Base-by-base conservation (phyloP, 495 filamentous ascomycete species). In the Lasiosphaeria hispida region DNA sequence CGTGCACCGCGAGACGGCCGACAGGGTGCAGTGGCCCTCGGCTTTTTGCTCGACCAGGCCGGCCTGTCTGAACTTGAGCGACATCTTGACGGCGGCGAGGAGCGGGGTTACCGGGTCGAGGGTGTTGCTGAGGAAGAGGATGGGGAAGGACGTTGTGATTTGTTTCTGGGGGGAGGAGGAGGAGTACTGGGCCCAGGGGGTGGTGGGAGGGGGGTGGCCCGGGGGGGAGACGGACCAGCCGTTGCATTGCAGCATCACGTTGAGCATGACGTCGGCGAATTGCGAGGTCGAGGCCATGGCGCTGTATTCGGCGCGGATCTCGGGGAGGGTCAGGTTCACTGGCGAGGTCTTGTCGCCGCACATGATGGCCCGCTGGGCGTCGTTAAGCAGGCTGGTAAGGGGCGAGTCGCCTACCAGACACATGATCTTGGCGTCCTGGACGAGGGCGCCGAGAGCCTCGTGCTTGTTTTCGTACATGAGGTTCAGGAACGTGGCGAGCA, bases 101-200 rank as follows among this genome's bases (percentile, higher is more conserved):
- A 86, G 64, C 4, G 84, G 78, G 0, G 83, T 85, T 35, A 87
- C 84, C 0, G 85, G 86, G 49, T 89, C 85, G 11, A 78, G 68
- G 0, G 72, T 76, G 63, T 82, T 87, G 48, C 76, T 79, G 2
- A 87, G 67, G 53, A 89, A 81, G 10, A 89, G 69, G 36, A 89
- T 61, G 0, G 85, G 85, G 59, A 82, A 78, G 0, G 77, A 72
- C 4, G 83, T 85, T 13, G 76, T 63, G 57, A 79, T 75, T 13
- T 69, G 63, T 4, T 37, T 50, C 10, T 17, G 11, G 3, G 18
- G 2, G 18, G 10, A 0, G 17, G 7, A 15, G 3, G 18, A 2
- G 18, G 10, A 0, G 17, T 10, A 15, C 23, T 17, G 14, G 1
- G 13, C 14, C 8, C 10, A 10, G 9, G 11, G 40, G 14, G 11